Evolutionary conservation across 2,329 filamentous ascomycete genomes (phyloP), one percentile per base, ranked within the genome.

Genomic region (Tolypocladium sp.): DNA sequence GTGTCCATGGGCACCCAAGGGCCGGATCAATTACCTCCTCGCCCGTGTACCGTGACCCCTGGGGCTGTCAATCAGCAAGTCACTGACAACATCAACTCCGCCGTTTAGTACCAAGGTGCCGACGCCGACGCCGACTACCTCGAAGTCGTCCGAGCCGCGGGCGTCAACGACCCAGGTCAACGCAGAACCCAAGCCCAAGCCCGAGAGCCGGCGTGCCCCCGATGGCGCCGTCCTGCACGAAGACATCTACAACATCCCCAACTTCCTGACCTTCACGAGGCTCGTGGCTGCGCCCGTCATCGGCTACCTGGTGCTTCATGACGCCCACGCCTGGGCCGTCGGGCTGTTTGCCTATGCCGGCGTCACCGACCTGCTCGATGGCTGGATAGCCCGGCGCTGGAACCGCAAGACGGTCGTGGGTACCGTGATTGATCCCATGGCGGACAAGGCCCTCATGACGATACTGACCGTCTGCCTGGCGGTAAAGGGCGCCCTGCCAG

Each of bases 201-300:
- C 49, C 30, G 30, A 13, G 20, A 35, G 30, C 49, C 30, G 17
- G 30, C 49, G 49, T 13, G 49, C 42, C 12, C 22, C 12, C 4
- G 42, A 27, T 17, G 15, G 25, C 25, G 56, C 46, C 4, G 55
- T 51, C 41, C 25, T 72, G 10, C 90, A 88, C 71, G 94, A 99
- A 75, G 92, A 99, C 70, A 96, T 99, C 69, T 97, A 96, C 77
- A 99, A 91, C 41, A 70, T 99, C n/a, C 94, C 94, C 46, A 99
- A 99, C 71, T 80, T 96, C 62, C 82, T 99, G 57, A 99, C 94
- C 1, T 87, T 93, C 65, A 90, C 91, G 2, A 89, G 94, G 3
- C 84, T 99, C 44, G 71, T 90, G 56, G 88, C 90, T 1, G 90
- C 94, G 1, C 94, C 94, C 0, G 79, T 89, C 37, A 85, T 97